phyloP scores from a whole-genome alignment of 2,329 filamentous ascomycete genomes.

The Dryadomyces quercus-mongolicae region DNA sequence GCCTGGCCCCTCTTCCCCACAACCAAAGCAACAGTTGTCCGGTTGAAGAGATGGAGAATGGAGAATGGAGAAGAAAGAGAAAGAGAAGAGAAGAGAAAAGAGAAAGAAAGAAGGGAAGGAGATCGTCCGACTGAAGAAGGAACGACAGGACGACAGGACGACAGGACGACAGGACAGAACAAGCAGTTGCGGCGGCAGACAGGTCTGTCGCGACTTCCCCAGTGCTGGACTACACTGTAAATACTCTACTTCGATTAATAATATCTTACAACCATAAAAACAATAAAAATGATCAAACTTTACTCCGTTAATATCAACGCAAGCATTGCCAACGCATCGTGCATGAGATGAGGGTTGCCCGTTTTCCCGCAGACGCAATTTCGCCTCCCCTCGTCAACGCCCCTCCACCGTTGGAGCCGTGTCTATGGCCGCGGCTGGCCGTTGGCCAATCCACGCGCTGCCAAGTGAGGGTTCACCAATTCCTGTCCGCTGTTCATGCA shows the following conservation, averaged over 20 bases:
- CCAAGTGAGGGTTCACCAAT: neutral
- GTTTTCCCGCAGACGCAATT: conserved; percentile 1
- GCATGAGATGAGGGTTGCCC: conserved; percentile 2
- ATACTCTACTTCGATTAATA: no score
- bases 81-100: neutral
- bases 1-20: no score
- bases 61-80: neutral
- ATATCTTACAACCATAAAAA: no score
- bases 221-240: no score
- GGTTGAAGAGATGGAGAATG: neutral
- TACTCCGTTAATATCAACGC: neutral
- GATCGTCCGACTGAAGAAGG: no score
- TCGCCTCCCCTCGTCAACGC: neutral
- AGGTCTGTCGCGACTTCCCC: no score
- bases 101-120: neutral
- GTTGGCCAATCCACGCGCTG: neutral
- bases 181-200: no score
- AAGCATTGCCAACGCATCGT: conserved; percentile 14
- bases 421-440: neutral
- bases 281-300: neutral
- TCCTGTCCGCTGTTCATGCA: conserved; percentile 2
- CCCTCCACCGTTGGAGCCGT: neutral
- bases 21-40: no score
- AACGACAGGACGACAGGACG: no score
- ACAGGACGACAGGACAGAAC: no score